These are phyloP conservation scores for Exophiala dermatitidis DNA, from an alignment of 2,329 filamentous ascomycete genomes.

Conservation along the genomic window DNA sequence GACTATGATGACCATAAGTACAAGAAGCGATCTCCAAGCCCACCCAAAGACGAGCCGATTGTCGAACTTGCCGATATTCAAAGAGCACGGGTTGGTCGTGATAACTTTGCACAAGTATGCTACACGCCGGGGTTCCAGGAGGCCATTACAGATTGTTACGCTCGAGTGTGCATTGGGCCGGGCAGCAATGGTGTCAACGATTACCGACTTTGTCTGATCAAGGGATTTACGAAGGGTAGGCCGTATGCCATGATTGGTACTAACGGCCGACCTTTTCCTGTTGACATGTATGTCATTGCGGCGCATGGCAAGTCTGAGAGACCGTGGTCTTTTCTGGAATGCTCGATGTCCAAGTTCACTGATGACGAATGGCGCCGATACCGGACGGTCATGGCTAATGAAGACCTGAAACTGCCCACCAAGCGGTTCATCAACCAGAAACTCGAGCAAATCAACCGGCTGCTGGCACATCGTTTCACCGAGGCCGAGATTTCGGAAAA, in stretches of 20 bases:
- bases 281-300: slow-evolving; percentile 75
- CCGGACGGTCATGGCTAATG: slow-evolving; percentile 64
- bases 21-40: slow-evolving; percentile 44
- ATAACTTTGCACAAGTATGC: slow-evolving; percentile 82
- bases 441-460: slow-evolving; percentile 68
- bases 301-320: slow-evolving; percentile 76
- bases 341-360: slow-evolving; percentile 78
- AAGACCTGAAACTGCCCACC: slow-evolving; percentile 67
- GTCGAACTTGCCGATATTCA: slow-evolving; percentile 76
- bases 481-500: slow-evolving; percentile 75
- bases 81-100: slow-evolving; percentile 72
- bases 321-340: slow-evolving; percentile 83
- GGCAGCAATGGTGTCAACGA: slow-evolving; percentile 65
- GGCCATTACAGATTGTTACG: slow-evolving; percentile 74
- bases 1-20: slow-evolving; percentile 61
- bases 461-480: slow-evolving; percentile 75
- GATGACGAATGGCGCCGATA: slow-evolving; percentile 80
- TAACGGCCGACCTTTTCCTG: slow-evolving; percentile 69
- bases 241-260: slow-evolving; percentile 73
- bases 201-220: slow-evolving; percentile 85
- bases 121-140: slow-evolving; percentile 87
- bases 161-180: slow-evolving; percentile 73
- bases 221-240: slow-evolving; percentile 74
- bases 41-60: slow-evolving; percentile 58
- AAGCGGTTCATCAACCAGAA: slow-evolving; percentile 62